Base-by-base conservation (phyloP, 2,329 filamentous ascomycete genomes). In the Pyrenophora seminiperda region DNA sequence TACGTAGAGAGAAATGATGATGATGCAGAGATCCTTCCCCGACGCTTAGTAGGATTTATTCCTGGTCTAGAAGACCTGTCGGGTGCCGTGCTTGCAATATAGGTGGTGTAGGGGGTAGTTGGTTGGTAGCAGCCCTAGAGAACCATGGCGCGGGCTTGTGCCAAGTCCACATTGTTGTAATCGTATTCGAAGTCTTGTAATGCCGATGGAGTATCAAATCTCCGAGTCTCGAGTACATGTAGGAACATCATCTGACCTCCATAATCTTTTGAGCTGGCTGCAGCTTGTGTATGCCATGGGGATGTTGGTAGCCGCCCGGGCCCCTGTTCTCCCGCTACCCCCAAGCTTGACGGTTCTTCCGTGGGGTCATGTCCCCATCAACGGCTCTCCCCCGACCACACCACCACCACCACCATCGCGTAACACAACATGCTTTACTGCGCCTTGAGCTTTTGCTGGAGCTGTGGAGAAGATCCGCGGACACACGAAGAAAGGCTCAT, bases 341-440 rank as follows among this genome's bases (percentile, higher is more conserved):
- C 39, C 34, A 41, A 41, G 30, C 33, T 37, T 39, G 24, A 41
- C 18, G 24, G 37, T 37, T 53, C 47, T 17, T 17, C n/a, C 37
- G 50, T 56, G 56, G 45, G 45, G 47, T 41, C 41, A 47, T 27
- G 29, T 33, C 44, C 47, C 40, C 34, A 32, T 22, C 24, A 27
- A 47, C 39, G 34, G 15, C 34, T 20, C 24, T 36, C 30, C 41
- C 50, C 33, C 33, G 38, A 41, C 37, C 42, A 48, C 48, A 47
- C 30, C 19, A 55, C 24, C 24, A 27, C 9, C 48, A 47, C 30
- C 19, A 55, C 24, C 24, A 27, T 11, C 24, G 24, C 24, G 24
- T 27, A 27, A 9, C 24, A 27, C 10, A 13, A 11, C 7, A 27
- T 27, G 24, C 24, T 27, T 27, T 7, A 27, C 24, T 4, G 24